Evolutionary conservation across 306 rosid genomes (phyloP), one percentile per base, ranked within the genome.

Genomic region (Cucurbita pepo): DNA sequence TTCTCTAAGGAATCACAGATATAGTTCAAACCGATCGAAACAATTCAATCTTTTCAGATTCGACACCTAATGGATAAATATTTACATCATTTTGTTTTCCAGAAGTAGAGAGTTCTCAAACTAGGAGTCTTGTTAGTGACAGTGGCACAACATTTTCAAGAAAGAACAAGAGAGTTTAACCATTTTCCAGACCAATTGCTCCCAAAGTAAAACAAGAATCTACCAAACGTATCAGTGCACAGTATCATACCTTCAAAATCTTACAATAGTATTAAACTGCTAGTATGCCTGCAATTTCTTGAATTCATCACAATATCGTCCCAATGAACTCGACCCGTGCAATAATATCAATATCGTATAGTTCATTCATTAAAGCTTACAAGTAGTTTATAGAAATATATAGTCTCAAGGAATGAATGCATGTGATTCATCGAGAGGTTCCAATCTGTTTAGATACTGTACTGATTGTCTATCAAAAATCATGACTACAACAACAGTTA

Each of bases 401-500:
- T 67, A 13, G 22, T 47, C 56, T 22, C 72, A 61, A 61, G 41
- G 22, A 44, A 66, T 44, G 73, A 67, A 67, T 47, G 73, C 73
- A 67, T 48, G n/a, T 8, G 56, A 69, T 76, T 16, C 48, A 56
- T 63, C 43, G 10, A 76, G 11, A 71, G 52, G 14, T n/a, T 21
- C 44, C 45, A 50, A 43, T 21, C 41, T 56, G 58, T 62, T 51
- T 48, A 18, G 75, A 57, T 25, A 59, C 56, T 37, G 34, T 52
- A 25, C 41, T 38, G 38, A 25, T 61, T 65, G 76, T 66, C 71
- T 54, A 66, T 16, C 56, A 66, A 78, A 73, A 41, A 50, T 13
- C 50, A 56, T 22, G 71, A 57, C 64, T 66, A 79, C 77, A 66
- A 78, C 69, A 45, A 53, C 51, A 45, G 70, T 66, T 65, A 56